Percentiles rank a stretch among this genome's conserved stretches.
These are phyloP conservation scores for Leccinum fuscescens DNA, from an alignment of 1,284 basidiomycete species.

Conservation along the genomic window DNA sequence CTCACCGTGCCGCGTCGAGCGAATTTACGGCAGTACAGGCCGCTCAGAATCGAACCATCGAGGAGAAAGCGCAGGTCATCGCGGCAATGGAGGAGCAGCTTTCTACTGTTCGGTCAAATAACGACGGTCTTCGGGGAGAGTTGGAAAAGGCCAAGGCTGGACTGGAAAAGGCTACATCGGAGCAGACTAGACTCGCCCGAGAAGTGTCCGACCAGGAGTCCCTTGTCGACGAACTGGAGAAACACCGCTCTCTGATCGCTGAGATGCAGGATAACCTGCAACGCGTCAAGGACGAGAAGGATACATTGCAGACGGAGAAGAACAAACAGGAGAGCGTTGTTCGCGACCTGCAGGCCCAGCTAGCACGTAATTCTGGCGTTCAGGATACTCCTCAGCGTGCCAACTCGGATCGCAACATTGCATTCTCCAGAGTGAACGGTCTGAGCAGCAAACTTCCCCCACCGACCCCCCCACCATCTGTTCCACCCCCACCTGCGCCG, in stretches of 20 bases:
- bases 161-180: slow-evolving; percentile 53
- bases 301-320: slow-evolving; percentile 71
- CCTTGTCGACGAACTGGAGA: slow-evolving; percentile 70
- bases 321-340: slow-evolving; percentile 61
- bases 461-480: slow-evolving; percentile 82
- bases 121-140: slow-evolving; percentile 52
- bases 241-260: slow-evolving; percentile 68
- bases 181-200: slow-evolving; percentile 62
- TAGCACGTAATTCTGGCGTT: slow-evolving; percentile 58
- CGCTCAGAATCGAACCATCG: slow-evolving; percentile 50
- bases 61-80: slow-evolving; percentile 50
- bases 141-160: slow-evolving; percentile 57
- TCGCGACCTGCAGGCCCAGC: slow-evolving; percentile 74
- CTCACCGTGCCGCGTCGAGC: slow-evolving; percentile 58
- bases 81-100: slow-evolving; percentile 50
- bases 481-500: slow-evolving; percentile 84
- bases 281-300: slow-evolving; percentile 77
- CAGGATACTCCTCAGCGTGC: slow-evolving; percentile 41
- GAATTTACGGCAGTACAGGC: slow-evolving; percentile 50
- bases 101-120: slow-evolving; percentile 45
- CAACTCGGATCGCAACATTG: slow-evolving; percentile 51
- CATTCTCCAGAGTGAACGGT: slow-evolving; percentile 56
- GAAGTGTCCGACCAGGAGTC: slow-evolving; percentile 74
- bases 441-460: slow-evolving; percentile 80
- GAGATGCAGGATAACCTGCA: slow-evolving; percentile 76